These are phyloP conservation scores for Picea engelmannii DNA, from an alignment of 83 land plant genomes.

Conservation along the genomic window DNA sequence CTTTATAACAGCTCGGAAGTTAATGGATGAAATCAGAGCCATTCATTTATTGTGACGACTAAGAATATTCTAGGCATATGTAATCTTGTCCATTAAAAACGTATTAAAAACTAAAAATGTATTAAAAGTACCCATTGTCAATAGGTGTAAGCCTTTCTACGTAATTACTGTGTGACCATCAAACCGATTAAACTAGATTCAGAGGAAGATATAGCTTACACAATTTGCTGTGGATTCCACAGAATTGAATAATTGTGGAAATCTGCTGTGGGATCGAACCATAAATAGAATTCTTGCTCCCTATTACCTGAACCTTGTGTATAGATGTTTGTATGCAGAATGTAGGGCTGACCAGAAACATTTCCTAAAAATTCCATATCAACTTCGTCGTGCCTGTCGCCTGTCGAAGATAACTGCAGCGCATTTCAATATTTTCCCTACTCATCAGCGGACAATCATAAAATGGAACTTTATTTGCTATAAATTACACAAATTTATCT, in stretches of 20 bases:
- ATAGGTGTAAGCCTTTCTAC: too few relatives aligned
- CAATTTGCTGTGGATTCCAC: slow-evolving; percentile 37
- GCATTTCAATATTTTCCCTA: background rate
- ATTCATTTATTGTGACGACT: too few relatives aligned
- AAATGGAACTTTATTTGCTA: background rate
- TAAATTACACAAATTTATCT: background rate
- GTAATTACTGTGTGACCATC: too few relatives aligned
- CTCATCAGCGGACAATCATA: background rate
- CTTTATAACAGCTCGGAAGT: too few relatives aligned
- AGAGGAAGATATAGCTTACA: slow-evolving; percentile 17
- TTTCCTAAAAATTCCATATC: slow-evolving; percentile 67
- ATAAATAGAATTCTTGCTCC: slow-evolving; percentile 45
- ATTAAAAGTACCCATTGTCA: too few relatives aligned
- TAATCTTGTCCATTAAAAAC: too few relatives aligned
- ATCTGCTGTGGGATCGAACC: slow-evolving; percentile 51
- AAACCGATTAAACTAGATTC: background rate
- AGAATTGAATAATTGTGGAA: slow-evolving; percentile 42
- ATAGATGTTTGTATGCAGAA: slow-evolving; percentile 51
- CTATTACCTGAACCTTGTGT: slow-evolving; percentile 39
- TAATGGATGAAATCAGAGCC: too few relatives aligned
- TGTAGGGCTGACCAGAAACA: slow-evolving; percentile 36
- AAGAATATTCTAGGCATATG: too few relatives aligned
- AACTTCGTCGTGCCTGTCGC: slow-evolving; percentile 41
- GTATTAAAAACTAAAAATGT: too few relatives aligned
- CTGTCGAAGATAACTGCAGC: slow-evolving; percentile 35